Percentiles rank a stretch among this genome's conserved stretches.
phyloP scores from a whole-genome alignment of 345 rosid genomes.

The Alliaria petiolata region DNA sequence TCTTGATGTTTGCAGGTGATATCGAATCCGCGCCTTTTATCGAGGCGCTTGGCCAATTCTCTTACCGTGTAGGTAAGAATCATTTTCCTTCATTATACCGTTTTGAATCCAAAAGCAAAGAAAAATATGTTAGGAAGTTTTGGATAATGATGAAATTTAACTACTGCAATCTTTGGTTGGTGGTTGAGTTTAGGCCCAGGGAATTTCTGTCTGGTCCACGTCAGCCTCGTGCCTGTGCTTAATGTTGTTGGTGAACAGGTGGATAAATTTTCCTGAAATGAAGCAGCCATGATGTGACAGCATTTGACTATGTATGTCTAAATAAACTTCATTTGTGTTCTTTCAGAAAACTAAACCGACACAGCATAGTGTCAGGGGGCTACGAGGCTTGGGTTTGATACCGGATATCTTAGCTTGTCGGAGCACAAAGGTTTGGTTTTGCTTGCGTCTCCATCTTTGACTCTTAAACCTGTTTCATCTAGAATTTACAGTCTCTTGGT shows the following conservation, averaged over 20 bases:
- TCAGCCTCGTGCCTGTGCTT: constrained; percentile 95
- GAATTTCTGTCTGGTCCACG: constrained; percentile 93
- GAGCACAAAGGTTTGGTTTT: constrained; percentile 61
- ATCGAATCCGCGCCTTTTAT: constrained; percentile 90
- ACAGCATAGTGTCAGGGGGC: constrained; percentile 86
- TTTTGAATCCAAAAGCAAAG: neutral
- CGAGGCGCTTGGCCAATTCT: constrained; percentile 92
- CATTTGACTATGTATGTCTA: neutral
- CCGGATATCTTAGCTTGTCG: constrained; percentile 94
- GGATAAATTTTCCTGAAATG: constrained; percentile 17
- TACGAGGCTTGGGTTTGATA: constrained; percentile 82
- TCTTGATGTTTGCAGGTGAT: constrained; percentile 58
- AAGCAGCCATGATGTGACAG: constrained; percentile 11
- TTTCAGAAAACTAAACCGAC: constrained; percentile 97
- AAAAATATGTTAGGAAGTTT: neutral
- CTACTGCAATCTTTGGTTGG: constrained; percentile 18
- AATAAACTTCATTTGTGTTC: neutral
- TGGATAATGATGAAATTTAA: constrained; percentile 22
- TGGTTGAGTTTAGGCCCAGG: constrained; percentile 55
- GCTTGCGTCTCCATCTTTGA: constrained; percentile 1
- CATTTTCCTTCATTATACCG: neutral
- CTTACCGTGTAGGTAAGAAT: constrained; percentile 73
- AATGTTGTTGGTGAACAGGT: constrained; percentile 98
- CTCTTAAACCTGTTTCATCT: neutral
- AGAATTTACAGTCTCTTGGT: neutral